Evolutionary conservation across 257 asterid genomes (phyloP).

Genomic region (Asclepias syriaca): DNA sequence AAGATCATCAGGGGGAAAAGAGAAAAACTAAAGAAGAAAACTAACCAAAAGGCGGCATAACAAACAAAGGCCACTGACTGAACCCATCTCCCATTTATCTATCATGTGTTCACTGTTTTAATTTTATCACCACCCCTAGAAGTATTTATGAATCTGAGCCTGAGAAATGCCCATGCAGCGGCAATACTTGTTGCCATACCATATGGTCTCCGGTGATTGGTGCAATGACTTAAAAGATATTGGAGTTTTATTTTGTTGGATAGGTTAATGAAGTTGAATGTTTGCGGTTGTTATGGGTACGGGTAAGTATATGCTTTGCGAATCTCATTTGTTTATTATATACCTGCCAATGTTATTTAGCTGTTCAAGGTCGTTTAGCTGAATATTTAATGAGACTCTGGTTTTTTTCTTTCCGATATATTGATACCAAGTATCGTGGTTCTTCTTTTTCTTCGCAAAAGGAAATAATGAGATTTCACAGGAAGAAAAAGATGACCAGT

Average conservation of each 20-base stretch:
- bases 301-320: not conserved
- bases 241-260: not conserved
- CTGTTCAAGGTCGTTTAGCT: too few relatives aligned
- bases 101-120: not conserved
- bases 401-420: too few relatives aligned
- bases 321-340: not conserved
- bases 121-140: too few relatives aligned
- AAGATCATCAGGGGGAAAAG: not conserved
- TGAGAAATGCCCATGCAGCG: not conserved
- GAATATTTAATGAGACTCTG: too few relatives aligned
- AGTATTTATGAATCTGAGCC: not conserved
- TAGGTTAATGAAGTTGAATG: not conserved
- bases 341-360: not conserved
- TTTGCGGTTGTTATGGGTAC: not conserved
- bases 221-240: too few relatives aligned
- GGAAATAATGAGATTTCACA: too few relatives aligned
- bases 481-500: too few relatives aligned
- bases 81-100: not conserved
- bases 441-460: too few relatives aligned
- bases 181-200: not conserved
- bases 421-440: too few relatives aligned
- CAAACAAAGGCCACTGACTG: conserved; percentile 11
- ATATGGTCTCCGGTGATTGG: not conserved
- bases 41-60: conserved; percentile 8
- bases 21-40: not conserved